These are phyloP conservation scores for Ceratocystis smalleyi DNA, from an alignment of 2,329 filamentous ascomycete species.

Conservation along the genomic window DNA sequence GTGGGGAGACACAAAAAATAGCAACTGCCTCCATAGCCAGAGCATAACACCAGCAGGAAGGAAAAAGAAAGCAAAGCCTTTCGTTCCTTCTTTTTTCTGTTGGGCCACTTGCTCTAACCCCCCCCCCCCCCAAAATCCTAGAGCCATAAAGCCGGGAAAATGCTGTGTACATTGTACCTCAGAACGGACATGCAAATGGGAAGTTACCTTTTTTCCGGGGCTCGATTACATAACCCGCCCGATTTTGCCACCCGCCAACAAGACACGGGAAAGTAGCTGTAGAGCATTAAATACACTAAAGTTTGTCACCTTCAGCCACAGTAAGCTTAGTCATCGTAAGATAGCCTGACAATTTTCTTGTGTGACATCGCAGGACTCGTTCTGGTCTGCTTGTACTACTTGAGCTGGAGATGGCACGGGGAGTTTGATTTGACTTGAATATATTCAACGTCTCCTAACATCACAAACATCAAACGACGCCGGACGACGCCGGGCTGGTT, in stretches of 20 bases:
- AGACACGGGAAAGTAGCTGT: neutral
- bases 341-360: no score
- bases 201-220: no score
- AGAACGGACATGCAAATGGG: neutral
- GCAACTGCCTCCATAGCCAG: neutral
- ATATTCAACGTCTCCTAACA: no score
- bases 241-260: slow-evolving; percentile 1
- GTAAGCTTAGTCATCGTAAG: neutral
- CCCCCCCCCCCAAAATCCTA: neutral
- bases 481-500: no score
- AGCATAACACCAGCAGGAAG: neutral
- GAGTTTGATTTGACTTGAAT: no score
- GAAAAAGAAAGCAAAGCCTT: neutral
- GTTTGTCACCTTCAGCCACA: neutral
- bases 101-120: neutral
- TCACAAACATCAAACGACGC: no score
- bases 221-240: neutral
- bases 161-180: neutral
- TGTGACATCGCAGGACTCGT: no score
- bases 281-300: no score
- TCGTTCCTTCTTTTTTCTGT: neutral
- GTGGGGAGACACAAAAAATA: neutral
- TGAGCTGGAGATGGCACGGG: no score
- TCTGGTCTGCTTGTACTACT: no score
- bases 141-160: neutral